Percentiles rank a stretch among this genome's conserved stretches.
Evolutionary conservation across 345 rosid species (phyloP).

Genomic region (Eucalyptus polyanthemos): DNA sequence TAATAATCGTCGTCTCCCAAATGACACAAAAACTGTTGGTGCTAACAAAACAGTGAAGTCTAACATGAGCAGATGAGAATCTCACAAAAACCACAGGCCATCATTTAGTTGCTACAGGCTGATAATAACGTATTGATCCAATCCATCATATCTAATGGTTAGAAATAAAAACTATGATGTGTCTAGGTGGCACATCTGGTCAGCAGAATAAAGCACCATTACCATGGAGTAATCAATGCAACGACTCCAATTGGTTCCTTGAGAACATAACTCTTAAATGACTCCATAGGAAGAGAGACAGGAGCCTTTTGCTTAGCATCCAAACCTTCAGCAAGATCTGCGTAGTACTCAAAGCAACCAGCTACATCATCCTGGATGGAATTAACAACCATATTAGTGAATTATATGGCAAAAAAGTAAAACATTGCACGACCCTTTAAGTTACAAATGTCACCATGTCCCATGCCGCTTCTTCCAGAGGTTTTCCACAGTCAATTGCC

Average conservation of each 20-base stretch:
- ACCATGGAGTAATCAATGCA: conserved; percentile 96
- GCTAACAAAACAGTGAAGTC: not conserved
- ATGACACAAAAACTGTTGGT: not conserved
- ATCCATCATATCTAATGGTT: not conserved
- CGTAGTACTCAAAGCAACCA: conserved; percentile 90
- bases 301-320: conserved; percentile 89
- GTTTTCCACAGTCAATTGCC: conserved; percentile 87
- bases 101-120: not conserved
- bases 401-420: not conserved
- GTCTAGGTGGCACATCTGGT: not conserved
- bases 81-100: not conserved
- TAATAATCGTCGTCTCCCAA: not conserved
- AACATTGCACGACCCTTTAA: not conserved
- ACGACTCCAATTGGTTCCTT: conserved; percentile 96
- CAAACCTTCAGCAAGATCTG: conserved; percentile 90
- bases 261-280: conserved; percentile 64
- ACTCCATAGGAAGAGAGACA: conserved; percentile 72
- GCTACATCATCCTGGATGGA: conserved; percentile 88
- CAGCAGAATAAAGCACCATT: not conserved
- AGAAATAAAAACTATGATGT: not conserved
- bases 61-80: not conserved
- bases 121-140: not conserved
- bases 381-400: not conserved
- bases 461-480: conserved; percentile 87
- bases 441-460: conserved; percentile 45